Base-by-base conservation (phyloP, 2,329 filamentous ascomycete species). In the Fusarium austroafricanum region DNA sequence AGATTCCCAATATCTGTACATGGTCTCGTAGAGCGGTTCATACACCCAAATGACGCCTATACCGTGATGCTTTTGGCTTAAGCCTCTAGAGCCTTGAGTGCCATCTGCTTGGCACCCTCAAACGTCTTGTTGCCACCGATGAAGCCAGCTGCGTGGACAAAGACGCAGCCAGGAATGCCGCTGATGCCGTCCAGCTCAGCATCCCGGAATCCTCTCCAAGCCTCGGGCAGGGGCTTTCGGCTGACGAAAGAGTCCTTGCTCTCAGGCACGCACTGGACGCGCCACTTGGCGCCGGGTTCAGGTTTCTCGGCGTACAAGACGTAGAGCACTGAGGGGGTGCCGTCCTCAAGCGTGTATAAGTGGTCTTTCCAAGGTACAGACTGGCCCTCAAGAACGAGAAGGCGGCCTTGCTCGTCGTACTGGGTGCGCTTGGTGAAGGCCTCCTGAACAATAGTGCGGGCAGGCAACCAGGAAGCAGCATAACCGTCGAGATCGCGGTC, bases 361-460 rank as follows among this genome's bases (percentile, higher is more conserved):
- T 99, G 96, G 75, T 98, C 95, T 79, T 97, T 96, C 96, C 96
- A 98, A 3, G 95, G 95, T 63, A 95, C 92, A 60, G 91, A 89
- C 76, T 92, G 89, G 35, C 83, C 83, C 67, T 91, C 87, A 57
- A 99, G 86, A 26, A 97, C 90, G 74, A 98, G 84, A 62, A 98
- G 88, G 66, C 93, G 89, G 57, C 94, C 94, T 68, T 90, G 82
- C 11, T 89, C 75, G 77, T 97, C 92, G 75, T 89, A 87, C 70
- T 91, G 83, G 28, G 80, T 76, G 55, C 95, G 89, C 67, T 86
- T 85, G 33, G 84, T 82, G 77, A 96, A 97, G 11, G 95, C 94
- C 40, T 87, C 81, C 70, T 89, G 87, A 46, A 98, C 94, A 55
- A 93, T 85, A 35, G 89, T 85, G 70, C 95, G 90, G 17, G 96